These are phyloP conservation scores for Megacollybia marginata DNA, from an alignment of 768 basidiomycete species.

Conservation along the genomic window DNA sequence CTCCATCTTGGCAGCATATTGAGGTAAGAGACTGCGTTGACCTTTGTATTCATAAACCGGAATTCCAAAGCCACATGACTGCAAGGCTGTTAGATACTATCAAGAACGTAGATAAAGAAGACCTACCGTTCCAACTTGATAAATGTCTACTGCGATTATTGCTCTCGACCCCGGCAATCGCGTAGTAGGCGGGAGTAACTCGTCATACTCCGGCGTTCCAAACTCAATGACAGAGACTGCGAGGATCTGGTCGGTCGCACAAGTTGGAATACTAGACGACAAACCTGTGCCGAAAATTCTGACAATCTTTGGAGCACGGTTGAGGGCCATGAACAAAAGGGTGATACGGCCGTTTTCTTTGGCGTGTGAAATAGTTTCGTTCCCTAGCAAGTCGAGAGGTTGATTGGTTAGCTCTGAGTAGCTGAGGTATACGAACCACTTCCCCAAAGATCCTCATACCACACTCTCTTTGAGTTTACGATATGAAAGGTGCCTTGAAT, in stretches of 20 bases:
- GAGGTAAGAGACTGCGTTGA: constrained; percentile 46
- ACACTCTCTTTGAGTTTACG: constrained; percentile 42
- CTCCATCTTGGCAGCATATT: constrained; percentile 39
- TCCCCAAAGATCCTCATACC: constrained; percentile 72
- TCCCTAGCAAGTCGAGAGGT: constrained; percentile 22
- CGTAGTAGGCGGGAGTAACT: constrained; percentile 34
- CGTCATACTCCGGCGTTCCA: constrained; percentile 54
- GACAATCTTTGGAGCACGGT: constrained; percentile 50
- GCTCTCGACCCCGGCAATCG: constrained; percentile 54
- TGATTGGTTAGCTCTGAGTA: neutral
- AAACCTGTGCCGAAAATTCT: constrained; percentile 54
- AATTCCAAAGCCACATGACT: constrained; percentile 65
- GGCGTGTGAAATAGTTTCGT: constrained; percentile 54
- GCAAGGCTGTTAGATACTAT: neutral
- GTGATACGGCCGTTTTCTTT: constrained; percentile 59
- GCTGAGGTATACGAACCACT: constrained; percentile 37
- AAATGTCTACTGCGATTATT: constrained; percentile 52
- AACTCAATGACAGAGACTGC: constrained; percentile 55
- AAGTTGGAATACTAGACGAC: constrained; percentile 3
- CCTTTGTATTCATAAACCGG: constrained; percentile 52
- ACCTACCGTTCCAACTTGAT: constrained; percentile 45
- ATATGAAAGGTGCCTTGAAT: constrained; percentile 54
- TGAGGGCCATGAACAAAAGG: constrained; percentile 55
- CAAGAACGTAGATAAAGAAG: neutral
- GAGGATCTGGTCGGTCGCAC: neutral